phyloP scores from a whole-genome alignment of 768 basidiomycete genomes.

The Lyophyllum semitale region DNA sequence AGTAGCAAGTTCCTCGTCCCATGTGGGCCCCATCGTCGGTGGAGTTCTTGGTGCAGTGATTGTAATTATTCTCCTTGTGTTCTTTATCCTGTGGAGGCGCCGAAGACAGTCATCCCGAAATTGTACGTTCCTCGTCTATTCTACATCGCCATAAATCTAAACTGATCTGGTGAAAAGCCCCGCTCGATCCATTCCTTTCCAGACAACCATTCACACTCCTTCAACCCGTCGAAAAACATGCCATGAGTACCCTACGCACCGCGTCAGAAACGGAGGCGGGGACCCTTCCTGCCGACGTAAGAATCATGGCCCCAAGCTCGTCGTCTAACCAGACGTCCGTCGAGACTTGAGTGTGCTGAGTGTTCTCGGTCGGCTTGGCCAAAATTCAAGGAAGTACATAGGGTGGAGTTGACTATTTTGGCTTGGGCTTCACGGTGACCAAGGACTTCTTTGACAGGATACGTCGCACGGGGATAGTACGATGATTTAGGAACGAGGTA shows the following conservation, averaged over 20 bases:
- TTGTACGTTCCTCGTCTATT: neutral
- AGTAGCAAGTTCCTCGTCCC: neutral
- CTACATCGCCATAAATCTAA: neutral
- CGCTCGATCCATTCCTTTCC: slow-evolving; percentile 1
- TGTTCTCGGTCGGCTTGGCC: no score
- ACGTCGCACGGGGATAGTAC: no score
- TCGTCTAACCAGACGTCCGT: neutral
- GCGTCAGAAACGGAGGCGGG: neutral
- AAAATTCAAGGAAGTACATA: no score
- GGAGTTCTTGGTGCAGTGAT: slow-evolving; percentile 7
- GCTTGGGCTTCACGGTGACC: no score
- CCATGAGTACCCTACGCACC: neutral
- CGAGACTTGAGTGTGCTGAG: no score
- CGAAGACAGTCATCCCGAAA: neutral
- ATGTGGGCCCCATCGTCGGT: slow-evolving; percentile 5
- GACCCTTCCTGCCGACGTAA: no score
- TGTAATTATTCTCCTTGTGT: neutral
- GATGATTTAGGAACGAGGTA: no score
- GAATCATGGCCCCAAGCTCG: neutral
- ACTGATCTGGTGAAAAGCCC: neutral
- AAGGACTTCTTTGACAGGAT: no score
- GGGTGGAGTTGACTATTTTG: no score
- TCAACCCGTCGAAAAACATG: slow-evolving; percentile 1
- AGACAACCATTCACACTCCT: slow-evolving; percentile 3
- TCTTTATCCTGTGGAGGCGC: slow-evolving; percentile 6